Evolutionary conservation across 345 rosid genomes (phyloP).

Genomic region (Tarenaya hassleriana): DNA sequence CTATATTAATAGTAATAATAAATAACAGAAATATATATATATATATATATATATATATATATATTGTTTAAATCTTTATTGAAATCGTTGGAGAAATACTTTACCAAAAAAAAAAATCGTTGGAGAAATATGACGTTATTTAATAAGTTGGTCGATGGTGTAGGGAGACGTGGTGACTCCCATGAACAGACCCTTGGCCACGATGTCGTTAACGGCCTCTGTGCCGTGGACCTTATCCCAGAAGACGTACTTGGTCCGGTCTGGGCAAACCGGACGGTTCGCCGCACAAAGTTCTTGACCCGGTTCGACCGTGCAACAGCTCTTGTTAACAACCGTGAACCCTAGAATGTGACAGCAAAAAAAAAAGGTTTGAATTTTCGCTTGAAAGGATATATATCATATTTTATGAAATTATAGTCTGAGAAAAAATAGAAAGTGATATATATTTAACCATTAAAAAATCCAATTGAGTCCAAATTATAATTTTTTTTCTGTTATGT

Average conservation of each 20-base stretch:
- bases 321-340: conserved; percentile 23
- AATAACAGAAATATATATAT: no score
- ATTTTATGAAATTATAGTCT: not conserved
- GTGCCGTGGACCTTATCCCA: conserved; percentile 58
- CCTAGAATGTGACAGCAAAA: conserved; percentile 14
- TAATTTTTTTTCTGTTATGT: no score
- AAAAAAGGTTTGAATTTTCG: not conserved
- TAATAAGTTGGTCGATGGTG: conserved; percentile 20
- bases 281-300: conserved; percentile 31
- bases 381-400: no score
- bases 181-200: conserved; percentile 20
- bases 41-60: no score
- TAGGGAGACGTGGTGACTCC: conserved; percentile 17
- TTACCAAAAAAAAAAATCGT: no score
- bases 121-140: no score
- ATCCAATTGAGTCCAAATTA: not conserved
- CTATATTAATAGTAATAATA: no score
- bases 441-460: no score
- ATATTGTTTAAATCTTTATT: no score
- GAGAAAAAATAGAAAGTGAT: no score
- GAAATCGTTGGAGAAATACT: no score
- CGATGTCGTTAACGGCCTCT: conserved; percentile 22
- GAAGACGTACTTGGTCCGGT: conserved; percentile 29
- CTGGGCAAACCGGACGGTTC: conserved; percentile 28
- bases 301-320: conserved; percentile 25